Conservation (phyloP, 495 filamentous ascomycete genomes). For the Apodospora peruviana region DNA sequence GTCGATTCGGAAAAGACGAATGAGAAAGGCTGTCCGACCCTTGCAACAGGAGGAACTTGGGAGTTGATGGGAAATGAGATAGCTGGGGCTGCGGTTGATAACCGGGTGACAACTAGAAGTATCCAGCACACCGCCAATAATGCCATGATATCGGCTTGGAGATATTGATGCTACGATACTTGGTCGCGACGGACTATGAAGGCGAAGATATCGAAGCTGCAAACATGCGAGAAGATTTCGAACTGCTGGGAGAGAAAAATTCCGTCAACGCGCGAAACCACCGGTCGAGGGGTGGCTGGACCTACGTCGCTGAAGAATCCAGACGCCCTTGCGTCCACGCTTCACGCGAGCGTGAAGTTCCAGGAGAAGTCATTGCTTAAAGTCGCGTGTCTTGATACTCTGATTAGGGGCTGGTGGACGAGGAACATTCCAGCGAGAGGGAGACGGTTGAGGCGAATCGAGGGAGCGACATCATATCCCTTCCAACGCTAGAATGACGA, state of each 20-base stretch:
- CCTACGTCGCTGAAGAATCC: not conserved
- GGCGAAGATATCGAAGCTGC: not conserved
- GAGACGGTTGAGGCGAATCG: not conserved
- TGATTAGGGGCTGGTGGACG: not conserved
- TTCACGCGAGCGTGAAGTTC: no score
- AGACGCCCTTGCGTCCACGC: constrained; percentile 12
- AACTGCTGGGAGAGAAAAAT: not conserved
- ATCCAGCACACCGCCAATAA: constrained; percentile 2
- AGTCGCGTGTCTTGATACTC: no score
- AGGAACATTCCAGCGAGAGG: not conserved
- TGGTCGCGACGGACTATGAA: not conserved
- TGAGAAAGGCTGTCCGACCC: constrained; percentile 54
- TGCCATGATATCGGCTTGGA: constrained; percentile 13
- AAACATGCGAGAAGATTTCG: not conserved
- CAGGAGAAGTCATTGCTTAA: no score
- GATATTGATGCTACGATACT: no score
- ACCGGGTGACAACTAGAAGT: constrained; percentile 10
- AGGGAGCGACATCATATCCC: no score
- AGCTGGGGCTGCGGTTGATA: constrained; percentile 37
- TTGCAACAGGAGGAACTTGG: constrained; percentile 71
- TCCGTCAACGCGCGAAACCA: constrained; percentile 3
- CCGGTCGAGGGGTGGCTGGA: constrained; percentile 14
- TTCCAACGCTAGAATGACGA: no score
- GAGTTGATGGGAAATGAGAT: constrained; percentile 68
- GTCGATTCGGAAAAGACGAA: constrained; percentile 67